phyloP scores from a whole-genome alignment of 108 stramenopile species.

The Stephanodiscus minutulus region DNA sequence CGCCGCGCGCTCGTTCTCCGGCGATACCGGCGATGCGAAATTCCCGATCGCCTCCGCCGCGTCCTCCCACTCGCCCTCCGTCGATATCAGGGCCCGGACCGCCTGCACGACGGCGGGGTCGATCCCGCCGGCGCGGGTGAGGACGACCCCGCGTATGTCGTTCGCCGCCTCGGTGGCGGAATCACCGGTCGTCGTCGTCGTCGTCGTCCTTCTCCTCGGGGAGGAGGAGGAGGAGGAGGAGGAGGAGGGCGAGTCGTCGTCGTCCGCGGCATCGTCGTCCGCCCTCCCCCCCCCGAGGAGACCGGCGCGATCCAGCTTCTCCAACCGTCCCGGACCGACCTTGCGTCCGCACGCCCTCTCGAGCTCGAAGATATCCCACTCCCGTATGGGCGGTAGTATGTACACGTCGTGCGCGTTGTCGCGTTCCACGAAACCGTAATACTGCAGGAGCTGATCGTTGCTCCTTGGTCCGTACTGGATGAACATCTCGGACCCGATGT shows the following conservation, averaged over 20 bases:
- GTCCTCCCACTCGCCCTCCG: slow-evolving; percentile 74
- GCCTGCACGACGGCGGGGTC: slow-evolving; percentile 88
- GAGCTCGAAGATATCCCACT: slow-evolving; percentile 80
- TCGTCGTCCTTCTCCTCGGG: slow-evolving; percentile 10
- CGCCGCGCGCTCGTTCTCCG: slow-evolving; percentile 71
- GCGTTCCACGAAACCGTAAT: slow-evolving; percentile 92
- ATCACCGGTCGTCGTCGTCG: no score
- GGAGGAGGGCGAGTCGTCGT: no score
- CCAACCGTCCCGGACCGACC: slow-evolving; percentile 71
- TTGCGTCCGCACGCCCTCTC: slow-evolving; percentile 73
- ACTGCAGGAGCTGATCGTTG: slow-evolving; percentile 91
- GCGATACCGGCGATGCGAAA: slow-evolving; percentile 59
- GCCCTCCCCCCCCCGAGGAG: slow-evolving; percentile 56
- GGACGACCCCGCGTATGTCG: slow-evolving; percentile 73
- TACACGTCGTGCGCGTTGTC: slow-evolving; percentile 90
- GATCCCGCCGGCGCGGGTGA: slow-evolving; percentile 70
- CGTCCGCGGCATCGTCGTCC: slow-evolving; percentile 2
- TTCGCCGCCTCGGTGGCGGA: slow-evolving; percentile 57
- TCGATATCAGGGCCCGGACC: slow-evolving; percentile 73
- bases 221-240: no score
- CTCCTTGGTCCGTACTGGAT: slow-evolving; percentile 88
- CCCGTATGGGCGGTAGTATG: slow-evolving; percentile 82
- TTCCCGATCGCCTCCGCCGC: slow-evolving; percentile 82
- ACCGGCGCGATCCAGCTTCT: slow-evolving; percentile 78
- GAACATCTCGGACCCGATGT: slow-evolving; percentile 56